phyloP scores from a whole-genome alignment of 768 basidiomycete species.

The Thelephora ganbajun region DNA sequence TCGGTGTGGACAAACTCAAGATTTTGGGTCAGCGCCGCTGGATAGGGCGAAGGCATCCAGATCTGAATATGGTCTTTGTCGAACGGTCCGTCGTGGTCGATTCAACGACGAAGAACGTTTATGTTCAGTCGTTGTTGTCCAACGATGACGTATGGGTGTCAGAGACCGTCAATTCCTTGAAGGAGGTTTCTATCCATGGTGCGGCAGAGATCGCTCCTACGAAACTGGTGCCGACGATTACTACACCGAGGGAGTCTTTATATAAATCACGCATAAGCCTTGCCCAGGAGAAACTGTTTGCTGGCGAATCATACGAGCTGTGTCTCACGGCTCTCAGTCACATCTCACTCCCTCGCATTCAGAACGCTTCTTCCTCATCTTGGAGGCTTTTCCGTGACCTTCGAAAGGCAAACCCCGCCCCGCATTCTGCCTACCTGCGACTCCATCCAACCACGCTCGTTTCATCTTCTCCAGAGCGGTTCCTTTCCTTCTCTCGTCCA shows the following conservation, averaged over 20 bases:
- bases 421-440: slow-evolving; percentile 72
- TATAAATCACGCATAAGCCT: slow-evolving; percentile 59
- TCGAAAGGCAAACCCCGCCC: slow-evolving; percentile 72
- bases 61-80: slow-evolving; percentile 64
- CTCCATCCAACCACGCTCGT: slow-evolving; percentile 65
- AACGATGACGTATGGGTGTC: slow-evolving; percentile 50
- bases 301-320: slow-evolving; percentile 88
- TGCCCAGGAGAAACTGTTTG: slow-evolving; percentile 61
- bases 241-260: slow-evolving; percentile 37
- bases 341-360: slow-evolving; percentile 27
- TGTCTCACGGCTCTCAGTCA: slow-evolving; percentile 72
- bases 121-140: slow-evolving; percentile 52
- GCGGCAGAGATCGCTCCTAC: slow-evolving; percentile 11
- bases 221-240: slow-evolving; percentile 18
- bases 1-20: slow-evolving; percentile 46
- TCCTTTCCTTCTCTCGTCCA: slow-evolving; percentile 65
- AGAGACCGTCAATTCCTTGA: slow-evolving; percentile 23
- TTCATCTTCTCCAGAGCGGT: slow-evolving; percentile 86
- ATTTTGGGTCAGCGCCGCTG: slow-evolving; percentile 23
- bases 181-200: slow-evolving; percentile 7
- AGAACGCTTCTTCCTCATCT: slow-evolving; percentile 23
- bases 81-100: slow-evolving; percentile 70
- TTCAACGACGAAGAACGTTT: slow-evolving; percentile 28
- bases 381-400: slow-evolving; percentile 69
- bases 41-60: slow-evolving; percentile 35